Evolutionary conservation across 228 moss, liverwort and hornwort genomes (phyloP).

Genomic region (Sphagnum fallax): DNA sequence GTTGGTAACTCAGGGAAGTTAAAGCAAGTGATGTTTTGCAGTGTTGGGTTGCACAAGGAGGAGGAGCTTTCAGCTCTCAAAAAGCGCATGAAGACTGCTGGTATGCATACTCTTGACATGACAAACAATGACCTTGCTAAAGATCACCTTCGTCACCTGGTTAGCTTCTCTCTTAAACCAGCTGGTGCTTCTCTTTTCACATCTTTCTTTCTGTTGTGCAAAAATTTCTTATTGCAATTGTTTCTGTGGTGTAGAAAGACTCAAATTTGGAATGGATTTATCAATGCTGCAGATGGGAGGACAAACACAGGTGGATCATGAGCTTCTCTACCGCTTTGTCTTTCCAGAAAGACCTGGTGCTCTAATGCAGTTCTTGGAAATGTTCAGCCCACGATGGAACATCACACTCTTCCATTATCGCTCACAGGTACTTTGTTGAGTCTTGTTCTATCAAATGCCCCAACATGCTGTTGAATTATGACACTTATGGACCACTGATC

Average conservation of each 20-base stretch:
- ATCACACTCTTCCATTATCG: slow-evolving; percentile 91
- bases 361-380: slow-evolving; percentile 81
- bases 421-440: slow-evolving; percentile 28
- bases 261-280: no score
- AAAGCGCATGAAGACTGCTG: slow-evolving; percentile 37
- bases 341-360: slow-evolving; percentile 87
- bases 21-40: slow-evolving; percentile 6
- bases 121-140: slow-evolving; percentile 94
- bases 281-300: slow-evolving; percentile 69
- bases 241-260: no score
- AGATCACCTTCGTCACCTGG: slow-evolving; percentile 86
- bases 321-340: slow-evolving; percentile 81
- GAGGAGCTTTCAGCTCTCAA: slow-evolving; percentile 62
- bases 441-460: no score
- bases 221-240: no score
- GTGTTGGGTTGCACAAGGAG: slow-evolving; percentile 68
- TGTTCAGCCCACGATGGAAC: slow-evolving; percentile 76
- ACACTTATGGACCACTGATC: no score
- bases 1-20: no score
- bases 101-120: slow-evolving; percentile 71
- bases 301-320: slow-evolving; percentile 65
- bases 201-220: no score
- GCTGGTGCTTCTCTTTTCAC: no score
- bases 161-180: neutral
- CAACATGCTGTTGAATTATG: no score